Base-by-base conservation (phyloP, 2,329 filamentous ascomycete species). In the Fusarium chaquense region DNA sequence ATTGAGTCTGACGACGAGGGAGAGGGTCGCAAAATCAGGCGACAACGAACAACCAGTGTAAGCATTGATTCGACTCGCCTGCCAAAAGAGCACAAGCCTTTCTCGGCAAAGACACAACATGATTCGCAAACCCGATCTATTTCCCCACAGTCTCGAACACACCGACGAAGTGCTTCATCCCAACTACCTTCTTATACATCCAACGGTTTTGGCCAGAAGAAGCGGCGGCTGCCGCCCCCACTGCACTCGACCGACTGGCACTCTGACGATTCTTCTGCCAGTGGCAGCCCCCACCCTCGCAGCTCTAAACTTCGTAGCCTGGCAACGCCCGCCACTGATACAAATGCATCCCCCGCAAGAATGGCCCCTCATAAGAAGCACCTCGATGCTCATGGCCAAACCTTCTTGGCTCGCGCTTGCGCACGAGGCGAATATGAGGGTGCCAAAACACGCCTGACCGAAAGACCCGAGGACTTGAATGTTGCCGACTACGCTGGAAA, bases 401-500 rank as follows among this genome's bases (percentile, higher is more conserved):
- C 96, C 6, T 88, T 91, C 55, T 84, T 99, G 26, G 94, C 95
- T n/a, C 90, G 94, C 70, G 94, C 95, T 30, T 97, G 94, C 78
- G 93, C 94, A 38, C 90, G 91, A 72, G 93, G 94, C 52, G 93
- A 97, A 76, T 87, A 96, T 58, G 92, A 95, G 3, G 84, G 85
- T 12, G 94, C 93, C 18, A 94, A 92, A 77, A 86, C 88, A 72
- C 88, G 92, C 67, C 86, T 94, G 33, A 84, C 87, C 11, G 93
- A 97, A 76, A 88, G 94, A 22, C 94, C 93, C 0, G 93, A 97
- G 67, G 94, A 98, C 78, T 80, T 98, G 56, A 93, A 99, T 73
- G 87, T 94, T 61, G 89, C 93, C 26, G 96, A 99, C 76, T 97
- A 97, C 77, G 96, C 96, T 16, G 93, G 93, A n/a, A 98, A 98